phyloP scores from a whole-genome alignment of 208 protist species.

The Crithidia brevicula region DNA sequence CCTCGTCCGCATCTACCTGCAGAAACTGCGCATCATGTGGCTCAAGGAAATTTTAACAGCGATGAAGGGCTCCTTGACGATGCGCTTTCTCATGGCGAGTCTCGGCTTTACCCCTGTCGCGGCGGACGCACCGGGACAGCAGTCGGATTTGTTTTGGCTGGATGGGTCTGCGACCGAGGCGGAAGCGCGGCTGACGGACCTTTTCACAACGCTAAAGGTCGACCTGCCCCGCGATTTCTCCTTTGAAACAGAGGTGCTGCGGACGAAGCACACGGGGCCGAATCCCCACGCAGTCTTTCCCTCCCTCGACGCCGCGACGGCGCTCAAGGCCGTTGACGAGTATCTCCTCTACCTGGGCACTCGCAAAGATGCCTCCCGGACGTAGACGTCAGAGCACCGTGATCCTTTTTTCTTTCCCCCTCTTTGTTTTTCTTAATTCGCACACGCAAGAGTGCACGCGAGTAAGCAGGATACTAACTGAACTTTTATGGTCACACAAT shows the following conservation, averaged over 20 bases:
- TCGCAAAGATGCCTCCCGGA: constrained; percentile 51
- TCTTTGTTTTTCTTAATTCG: not conserved
- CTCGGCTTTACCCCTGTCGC: constrained; percentile 66
- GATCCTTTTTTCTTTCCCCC: constrained; percentile 7
- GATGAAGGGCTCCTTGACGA: constrained; percentile 54
- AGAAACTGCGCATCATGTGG: constrained; percentile 75
- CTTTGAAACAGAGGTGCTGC: constrained; percentile 50
- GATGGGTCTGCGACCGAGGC: constrained; percentile 63
- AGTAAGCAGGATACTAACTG: too few relatives aligned
- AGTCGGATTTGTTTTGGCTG: constrained; percentile 57
- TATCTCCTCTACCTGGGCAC: constrained; percentile 79
- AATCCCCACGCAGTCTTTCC: constrained; percentile 7
- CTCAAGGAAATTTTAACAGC: constrained; percentile 58
- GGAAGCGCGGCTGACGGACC: constrained; percentile 32
- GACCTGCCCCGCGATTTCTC: constrained; percentile 53
- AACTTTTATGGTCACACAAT: too few relatives aligned
- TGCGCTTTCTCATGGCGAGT: constrained; percentile 61
- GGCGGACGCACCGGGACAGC: not conserved
- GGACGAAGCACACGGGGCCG: constrained; percentile 17
- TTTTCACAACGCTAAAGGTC: constrained; percentile 78
- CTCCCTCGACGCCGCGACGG: constrained; percentile 46
- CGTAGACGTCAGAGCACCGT: too few relatives aligned
- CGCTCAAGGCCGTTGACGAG: constrained; percentile 52
- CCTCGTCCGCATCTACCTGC: constrained; percentile 82
- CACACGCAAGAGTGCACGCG: too few relatives aligned